These are phyloP conservation scores for Camellia oleifera DNA, from an alignment of 179 eudicot species.

Conservation along the genomic window DNA sequence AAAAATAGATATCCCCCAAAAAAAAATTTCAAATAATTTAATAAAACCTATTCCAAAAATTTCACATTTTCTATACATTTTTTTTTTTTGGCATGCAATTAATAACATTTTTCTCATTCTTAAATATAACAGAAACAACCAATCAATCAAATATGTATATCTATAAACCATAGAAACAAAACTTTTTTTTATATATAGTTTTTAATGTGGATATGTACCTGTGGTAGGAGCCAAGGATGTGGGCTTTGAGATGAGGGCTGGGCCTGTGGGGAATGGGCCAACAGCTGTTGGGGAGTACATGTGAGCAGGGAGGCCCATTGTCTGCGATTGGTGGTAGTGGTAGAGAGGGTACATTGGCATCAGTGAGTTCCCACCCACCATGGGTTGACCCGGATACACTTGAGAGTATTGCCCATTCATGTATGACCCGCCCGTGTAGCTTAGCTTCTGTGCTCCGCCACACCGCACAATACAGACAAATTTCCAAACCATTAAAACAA, in stretches of 20 bases:
- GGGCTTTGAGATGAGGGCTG: constrained; percentile 69
- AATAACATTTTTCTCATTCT: too few relatives aligned
- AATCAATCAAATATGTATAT: too few relatives aligned
- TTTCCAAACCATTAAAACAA: too few relatives aligned
- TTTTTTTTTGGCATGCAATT: too few relatives aligned
- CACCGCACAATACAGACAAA: not conserved
- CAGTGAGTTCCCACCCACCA: constrained; percentile 48
- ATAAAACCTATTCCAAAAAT: too few relatives aligned
- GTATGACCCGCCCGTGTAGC: constrained; percentile 69
- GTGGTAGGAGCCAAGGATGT: constrained; percentile 41
- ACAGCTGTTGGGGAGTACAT: constrained; percentile 46
- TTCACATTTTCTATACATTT: too few relatives aligned
- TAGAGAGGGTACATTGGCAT: constrained; percentile 70
- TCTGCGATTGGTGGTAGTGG: constrained; percentile 45
- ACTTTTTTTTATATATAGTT: not conserved
- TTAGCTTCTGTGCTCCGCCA: constrained; percentile 45
- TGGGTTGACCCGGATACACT: constrained; percentile 60
- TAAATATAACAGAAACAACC: too few relatives aligned
- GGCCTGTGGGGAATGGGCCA: constrained; percentile 48
- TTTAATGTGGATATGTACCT: constrained; percentile 16
- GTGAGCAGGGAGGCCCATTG: constrained; percentile 73
- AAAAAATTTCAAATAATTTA: too few relatives aligned
- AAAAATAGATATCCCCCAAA: too few relatives aligned
- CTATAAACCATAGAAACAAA: too few relatives aligned
- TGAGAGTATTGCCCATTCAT: constrained; percentile 65